Percentiles rank a stretch among this genome's conserved stretches.
Evolutionary conservation across 75 land plant species (phyloP).

Genomic region (Pinus taeda): DNA sequence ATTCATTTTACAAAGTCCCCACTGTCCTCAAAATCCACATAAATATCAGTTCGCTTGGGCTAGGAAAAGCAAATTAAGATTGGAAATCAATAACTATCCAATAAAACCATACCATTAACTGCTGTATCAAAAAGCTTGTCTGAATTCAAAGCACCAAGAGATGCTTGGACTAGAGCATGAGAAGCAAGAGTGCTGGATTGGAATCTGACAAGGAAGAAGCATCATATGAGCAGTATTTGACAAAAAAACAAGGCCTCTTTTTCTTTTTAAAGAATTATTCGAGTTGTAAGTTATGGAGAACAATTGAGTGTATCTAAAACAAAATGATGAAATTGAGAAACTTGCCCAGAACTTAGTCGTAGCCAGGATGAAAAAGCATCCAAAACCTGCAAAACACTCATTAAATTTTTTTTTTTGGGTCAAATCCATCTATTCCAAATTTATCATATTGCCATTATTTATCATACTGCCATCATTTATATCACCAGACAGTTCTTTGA

Average conservation of each 20-base stretch:
- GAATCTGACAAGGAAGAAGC: conserved; percentile 16
- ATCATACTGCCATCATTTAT: too few relatives aligned
- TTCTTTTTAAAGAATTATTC: neutral
- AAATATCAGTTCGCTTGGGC: too few relatives aligned
- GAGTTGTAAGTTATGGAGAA: neutral
- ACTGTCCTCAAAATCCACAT: too few relatives aligned
- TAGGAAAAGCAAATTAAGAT: too few relatives aligned
- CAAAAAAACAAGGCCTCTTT: neutral
- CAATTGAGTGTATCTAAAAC: neutral
- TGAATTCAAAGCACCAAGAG: conserved; percentile 69
- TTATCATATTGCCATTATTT: too few relatives aligned
- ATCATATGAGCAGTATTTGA: neutral
- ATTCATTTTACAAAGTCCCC: too few relatives aligned
- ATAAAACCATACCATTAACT: conserved; percentile 74
- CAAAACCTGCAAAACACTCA: conserved; percentile 19
- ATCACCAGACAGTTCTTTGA: neutral
- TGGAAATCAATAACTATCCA: too few relatives aligned
- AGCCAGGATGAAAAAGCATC: conserved; percentile 98
- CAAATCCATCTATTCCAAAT: too few relatives aligned
- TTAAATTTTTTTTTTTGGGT: too few relatives aligned
- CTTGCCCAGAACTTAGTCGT: conserved; percentile 75
- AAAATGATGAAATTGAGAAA: neutral
- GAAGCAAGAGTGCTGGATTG: conserved; percentile 72
- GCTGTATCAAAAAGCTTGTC: conserved; percentile 80
- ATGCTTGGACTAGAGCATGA: conserved; percentile 76